Base-by-base conservation (phyloP, 2,329 filamentous ascomycete genomes). In the Talaromyces albobiverticillius region DNA sequence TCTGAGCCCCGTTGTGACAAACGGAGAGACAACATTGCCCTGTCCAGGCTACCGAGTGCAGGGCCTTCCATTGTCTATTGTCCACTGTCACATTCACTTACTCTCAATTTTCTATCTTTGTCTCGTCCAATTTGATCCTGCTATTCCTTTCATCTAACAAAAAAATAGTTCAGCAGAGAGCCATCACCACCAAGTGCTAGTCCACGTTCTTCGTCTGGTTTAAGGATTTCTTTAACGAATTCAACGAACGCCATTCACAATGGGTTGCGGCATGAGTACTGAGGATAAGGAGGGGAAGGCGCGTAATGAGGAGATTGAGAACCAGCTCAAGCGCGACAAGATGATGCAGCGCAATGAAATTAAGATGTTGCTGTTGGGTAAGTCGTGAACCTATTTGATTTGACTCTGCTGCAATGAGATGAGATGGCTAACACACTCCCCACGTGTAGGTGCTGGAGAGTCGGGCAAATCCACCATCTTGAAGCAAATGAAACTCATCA, bases 231-330 rank as follows among this genome's bases (percentile, higher is more conserved):
- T 23, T 50, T 56, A 25, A 57, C 51, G 52, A 51, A 42, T 46
- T 47, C 48, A 52, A 51, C 60, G 60, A 51, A 60, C 53, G 50
- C 64, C 74, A 76, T 79, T 73, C 87, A 91, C 81, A 69, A 99
- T 99, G 94, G 94, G 94, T 86, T 99, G 94, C 77, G 93, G 93
- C 79, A 95, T 96, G 90, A 97, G 93, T 76, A 96, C 94, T 72
- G 94, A 97, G 82, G 94, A 97, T 80, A 96, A 96, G 88, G 94
- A 97, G 91, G 93, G 94, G 79, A 97, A 96, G 89, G 90, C 91
- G 82, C 88, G 94, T 67, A 97, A 99, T 75, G 94, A 99, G 83
- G 93, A 97, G 85, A 99, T 99, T 71, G 94, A 99, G 79, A 97
- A 96, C 76, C 93, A 97, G 82, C 82, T 97, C 72, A 97, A 96